Evolutionary conservation across 1,284 basidiomycete genomes (phyloP), one percentile per base, ranked within the genome.

Genomic region (Cutaneotrichosporon mucoides): DNA sequence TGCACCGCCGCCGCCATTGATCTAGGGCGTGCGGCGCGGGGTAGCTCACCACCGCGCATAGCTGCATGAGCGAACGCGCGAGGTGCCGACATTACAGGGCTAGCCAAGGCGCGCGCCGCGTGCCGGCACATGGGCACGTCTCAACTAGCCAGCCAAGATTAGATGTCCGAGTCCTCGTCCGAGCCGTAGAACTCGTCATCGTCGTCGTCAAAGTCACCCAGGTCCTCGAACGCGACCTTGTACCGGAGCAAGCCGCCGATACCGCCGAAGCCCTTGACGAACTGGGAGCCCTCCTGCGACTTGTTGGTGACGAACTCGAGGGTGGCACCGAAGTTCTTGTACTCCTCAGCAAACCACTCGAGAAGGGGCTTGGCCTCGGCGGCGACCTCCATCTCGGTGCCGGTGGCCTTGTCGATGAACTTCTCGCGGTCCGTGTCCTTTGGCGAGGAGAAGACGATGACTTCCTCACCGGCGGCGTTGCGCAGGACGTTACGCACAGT

Each of bases 281-380:
- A 99, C 79, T 99, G 96, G 47, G 90, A 90, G 38, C 95, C 95
- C 76, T 99, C 95, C 76, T 98, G 94, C n/a, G 91, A 94, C 53
- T 76, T 78, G 76, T 81, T 80, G 56, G 81, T 81, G 53, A 82
- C 79, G 64, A 81, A 83, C 68, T 98, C 95, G 63, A 98, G 86
- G 68, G 88, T 88, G 59, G 94, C 90, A 66, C 95, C 96, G 74
- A 98, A 99, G 52, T 94, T 89, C 76, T 92, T 93, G 84, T 99
- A 99, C 77, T 94, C 93, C 73, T 99, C 96, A 42, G 96, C 89
- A 73, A 99, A 92, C 96, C 96, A 99, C 78, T 99, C 93, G 62
- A 97, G 85, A 13, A 96, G 83, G 50, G 89, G 83, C 71, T 89
- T 84, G 1, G 93, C 87, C 67, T 96, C 93, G 2, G 73, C 71